Evolutionary conservation across 805 yeast species (phyloP), one percentile per base, ranked within the genome.

Genomic region (Barnettozyma sp.): DNA sequence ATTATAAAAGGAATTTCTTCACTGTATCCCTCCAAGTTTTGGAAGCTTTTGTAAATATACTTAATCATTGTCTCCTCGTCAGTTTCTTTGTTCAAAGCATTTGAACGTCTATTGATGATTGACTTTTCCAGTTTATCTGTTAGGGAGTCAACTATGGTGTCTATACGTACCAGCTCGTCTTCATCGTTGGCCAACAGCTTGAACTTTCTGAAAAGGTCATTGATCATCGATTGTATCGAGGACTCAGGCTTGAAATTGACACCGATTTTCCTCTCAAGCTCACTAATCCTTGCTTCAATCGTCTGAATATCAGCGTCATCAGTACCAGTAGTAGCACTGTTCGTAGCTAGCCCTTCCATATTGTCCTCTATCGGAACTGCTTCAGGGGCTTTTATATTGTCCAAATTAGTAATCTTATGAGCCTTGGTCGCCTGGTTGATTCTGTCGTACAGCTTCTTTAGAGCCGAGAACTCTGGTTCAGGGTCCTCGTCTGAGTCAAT

Each of bases 121-220:
- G 52, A 43, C 24, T 39, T 48, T 32, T 59, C 62, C 28, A 56
- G 52, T 12, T 53, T 44, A 4, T 43, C 21, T 30, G 55, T 56
- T 3, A 59, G 48, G 6, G 43, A 43, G 13, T 48, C 48, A 25
- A 58, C 44, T 3, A 41, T 40, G 6, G 22, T 22, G 17, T 46
- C 44, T 22, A 59, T 51, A 8, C 41, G 32, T 2, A 25, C 20
- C 16, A 58, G 33, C 6, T 42, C 41, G 2, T 45, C 49, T 6
- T 44, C 33, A 41, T 57, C 57, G 28, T 50, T 44, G 16, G 53
- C 37, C 5, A 61, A 23, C 2, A 61, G 44, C 25, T 50, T 48
- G 22, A 55, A 40, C 30, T 52, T 54, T 21, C 61, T 40, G 35
- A 49, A 54, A 0, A 61, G 35, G 12, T 52, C 55, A 28, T 60